Conservation (phyloP, 768 basidiomycete species). For the Porphyrellus cyaneotinctus region DNA sequence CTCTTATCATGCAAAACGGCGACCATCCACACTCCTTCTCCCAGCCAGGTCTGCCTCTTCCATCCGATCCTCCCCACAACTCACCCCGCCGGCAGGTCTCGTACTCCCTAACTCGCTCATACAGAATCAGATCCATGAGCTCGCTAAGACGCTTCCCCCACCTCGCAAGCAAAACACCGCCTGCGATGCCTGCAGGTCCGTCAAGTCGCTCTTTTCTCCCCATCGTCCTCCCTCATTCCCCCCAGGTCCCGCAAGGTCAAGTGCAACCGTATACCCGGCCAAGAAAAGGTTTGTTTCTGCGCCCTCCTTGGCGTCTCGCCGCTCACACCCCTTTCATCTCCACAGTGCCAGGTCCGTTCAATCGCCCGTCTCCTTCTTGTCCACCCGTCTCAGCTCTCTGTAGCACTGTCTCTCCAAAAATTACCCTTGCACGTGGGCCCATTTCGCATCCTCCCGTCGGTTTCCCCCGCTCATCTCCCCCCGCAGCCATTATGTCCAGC, state of each 20-base stretch:
- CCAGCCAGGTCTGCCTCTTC: conserved; percentile 24
- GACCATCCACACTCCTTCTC: conserved; percentile 31
- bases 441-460: conserved; percentile 11
- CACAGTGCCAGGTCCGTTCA: conserved; percentile 61
- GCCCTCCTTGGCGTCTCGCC: conserved; percentile 1
- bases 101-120: conserved; percentile 60
- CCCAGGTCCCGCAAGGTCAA: conserved; percentile 82
- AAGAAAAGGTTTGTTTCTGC: conserved; percentile 62
- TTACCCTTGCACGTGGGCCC: conserved; percentile 85
- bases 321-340: conserved; percentile 19
- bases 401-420: conserved; percentile 86
- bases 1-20: conserved; percentile 31
- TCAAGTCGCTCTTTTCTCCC: not conserved
- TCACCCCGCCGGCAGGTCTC: conserved; percentile 41
- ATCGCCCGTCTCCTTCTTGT: conserved; percentile 12
- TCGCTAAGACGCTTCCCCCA: conserved; percentile 76
- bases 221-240: not conserved
- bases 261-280: conserved; percentile 76
- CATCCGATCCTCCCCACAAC: not conserved
- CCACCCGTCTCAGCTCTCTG: conserved; percentile 6
- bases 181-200: conserved; percentile 86
- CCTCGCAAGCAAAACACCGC: conserved; percentile 91
- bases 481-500: conserved; percentile 71
- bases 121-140: conserved; percentile 80
- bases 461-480: conserved; percentile 17